Evolutionary conservation across 257 asterid genomes (phyloP), one percentile per base, ranked within the genome.

Genomic region (Penstemon barbatus): DNA sequence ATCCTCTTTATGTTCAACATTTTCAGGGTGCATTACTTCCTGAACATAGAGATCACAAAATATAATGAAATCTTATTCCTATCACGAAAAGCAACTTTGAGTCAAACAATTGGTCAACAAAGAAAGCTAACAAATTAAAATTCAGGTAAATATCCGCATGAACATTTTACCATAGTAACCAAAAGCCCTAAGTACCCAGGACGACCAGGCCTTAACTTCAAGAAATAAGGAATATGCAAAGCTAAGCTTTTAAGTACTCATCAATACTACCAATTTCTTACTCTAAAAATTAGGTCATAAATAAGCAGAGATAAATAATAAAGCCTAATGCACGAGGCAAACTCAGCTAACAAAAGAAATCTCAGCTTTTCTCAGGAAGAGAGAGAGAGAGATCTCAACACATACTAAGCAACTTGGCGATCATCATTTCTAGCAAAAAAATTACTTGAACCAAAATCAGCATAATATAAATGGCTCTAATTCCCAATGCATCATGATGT

Each of bases 11-110:
- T 49, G 56, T 71, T 80, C 64, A 38, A 66, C 51, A 41, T 65
- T 69, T 56, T 60, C 66, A 52, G 43, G 39, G 53, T 5, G 62
- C 46, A 8, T 48, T 75, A 74, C 74, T 80, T 74, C 86, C 83
- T 80, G 85, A 77, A 83, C 59, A 61, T 54, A 46, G 56, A 71
- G 59, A 71, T 46, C 72, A 66, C 50, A 63, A 44, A 62, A 76
- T 12, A 54, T 59, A 56, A 65, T 37, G 38, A 71, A 36, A 48
- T 25, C 36, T 54, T 18, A 56, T 63, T 76, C 52, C 19, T 18
- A 70, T 44, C 5, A 46, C 43, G 6, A 25, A 13, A 62, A 69
- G 37, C 11, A 63, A 70, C 69, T 53, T 53, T 58, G 36, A 40
- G 48, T 18, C 12, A 60, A 60, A 64, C 56, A 25, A 61, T 19